phyloP scores from a whole-genome alignment of 805 yeast genomes.

The Starmerella roubikii region DNA sequence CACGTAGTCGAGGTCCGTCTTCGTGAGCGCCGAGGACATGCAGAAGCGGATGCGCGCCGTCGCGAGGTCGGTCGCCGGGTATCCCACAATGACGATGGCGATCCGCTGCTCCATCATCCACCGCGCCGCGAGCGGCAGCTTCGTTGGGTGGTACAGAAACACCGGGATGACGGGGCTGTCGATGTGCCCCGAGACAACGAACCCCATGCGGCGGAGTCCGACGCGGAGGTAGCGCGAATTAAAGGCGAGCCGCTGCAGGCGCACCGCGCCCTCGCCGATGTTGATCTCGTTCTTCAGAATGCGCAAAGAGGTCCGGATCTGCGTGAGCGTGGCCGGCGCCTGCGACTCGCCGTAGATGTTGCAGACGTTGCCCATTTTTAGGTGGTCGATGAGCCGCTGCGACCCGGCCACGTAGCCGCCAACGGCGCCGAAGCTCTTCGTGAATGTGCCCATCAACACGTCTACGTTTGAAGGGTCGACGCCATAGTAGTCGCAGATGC shows the following conservation, averaged over 20 bases:
- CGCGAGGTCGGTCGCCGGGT: slow-evolving; percentile 91
- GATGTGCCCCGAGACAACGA: slow-evolving; percentile 85
- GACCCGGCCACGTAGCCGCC: slow-evolving; percentile 93
- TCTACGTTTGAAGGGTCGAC: slow-evolving; percentile 67
- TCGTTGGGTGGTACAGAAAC: slow-evolving; percentile 75
- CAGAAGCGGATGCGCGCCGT: slow-evolving; percentile 87
- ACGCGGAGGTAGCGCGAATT: slow-evolving; percentile 85
- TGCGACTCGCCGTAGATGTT: slow-evolving; percentile 70
- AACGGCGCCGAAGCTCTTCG: slow-evolving; percentile 96
- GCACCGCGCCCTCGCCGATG: slow-evolving; percentile 87
- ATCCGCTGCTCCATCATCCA: slow-evolving; percentile 64
- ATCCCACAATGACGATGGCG: slow-evolving; percentile 93
- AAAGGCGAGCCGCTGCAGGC: slow-evolving; percentile 87
- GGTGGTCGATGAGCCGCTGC: slow-evolving; percentile 52
- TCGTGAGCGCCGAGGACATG: slow-evolving; percentile 80
- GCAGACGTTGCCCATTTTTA: slow-evolving; percentile 61
- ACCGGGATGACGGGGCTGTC: slow-evolving; percentile 94
- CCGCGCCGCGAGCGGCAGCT: slow-evolving; percentile 86
- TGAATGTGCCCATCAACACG: slow-evolving; percentile 91
- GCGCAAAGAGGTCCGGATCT: slow-evolving; percentile 65
- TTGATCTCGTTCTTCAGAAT: slow-evolving; percentile 69
- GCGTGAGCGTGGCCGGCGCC: slow-evolving; percentile 84
- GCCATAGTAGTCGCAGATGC: slow-evolving; percentile 86
- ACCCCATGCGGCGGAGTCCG: slow-evolving; percentile 84
- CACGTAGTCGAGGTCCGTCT: slow-evolving; percentile 67